Conservation (phyloP, 31 red algal genomes). For the Porphyra umbilicalis region DNA sequence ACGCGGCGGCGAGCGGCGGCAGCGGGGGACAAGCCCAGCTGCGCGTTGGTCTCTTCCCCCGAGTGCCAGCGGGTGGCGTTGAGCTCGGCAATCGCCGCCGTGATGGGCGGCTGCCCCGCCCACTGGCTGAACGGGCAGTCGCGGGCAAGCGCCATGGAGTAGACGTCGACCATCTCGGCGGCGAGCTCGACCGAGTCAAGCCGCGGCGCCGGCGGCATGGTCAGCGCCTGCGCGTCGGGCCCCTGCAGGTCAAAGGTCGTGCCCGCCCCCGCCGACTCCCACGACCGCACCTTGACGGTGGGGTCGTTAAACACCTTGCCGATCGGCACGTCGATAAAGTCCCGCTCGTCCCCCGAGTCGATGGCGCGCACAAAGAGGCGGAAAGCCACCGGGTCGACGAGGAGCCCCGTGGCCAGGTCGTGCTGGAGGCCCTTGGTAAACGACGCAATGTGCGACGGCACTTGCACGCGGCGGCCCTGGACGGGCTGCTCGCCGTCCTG, state of each 20-base stretch:
- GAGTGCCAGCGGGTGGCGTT: constrained; percentile 15
- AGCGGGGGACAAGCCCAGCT: not conserved
- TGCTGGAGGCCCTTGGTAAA: constrained; percentile 62
- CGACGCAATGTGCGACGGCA: constrained; percentile 20
- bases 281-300: constrained; percentile 30
- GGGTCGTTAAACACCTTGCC: not conserved
- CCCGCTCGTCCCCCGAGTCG: constrained; percentile 10
- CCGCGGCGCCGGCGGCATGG: constrained; percentile 54
- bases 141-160: constrained; percentile 44
- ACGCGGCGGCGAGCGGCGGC: constrained; percentile 4
- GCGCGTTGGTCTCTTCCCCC: not conserved
- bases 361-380: constrained; percentile 40
- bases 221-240: constrained; percentile 50
- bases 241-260: constrained; percentile 39
- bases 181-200: constrained; percentile 26
- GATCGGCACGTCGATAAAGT: constrained; percentile 26
- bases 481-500: not conserved
- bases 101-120: constrained; percentile 3
- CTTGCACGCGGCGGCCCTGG: constrained; percentile 2
- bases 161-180: constrained; percentile 47
- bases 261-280: constrained; percentile 59
- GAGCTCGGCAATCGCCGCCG: constrained; percentile 6
- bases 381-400: constrained; percentile 21
- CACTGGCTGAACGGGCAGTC: constrained; percentile 34
- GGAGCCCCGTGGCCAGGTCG: constrained; percentile 20